Evolutionary conservation across 1,284 basidiomycete species (phyloP).

Genomic region (Cutaneotrichosporon daszewskae): DNA sequence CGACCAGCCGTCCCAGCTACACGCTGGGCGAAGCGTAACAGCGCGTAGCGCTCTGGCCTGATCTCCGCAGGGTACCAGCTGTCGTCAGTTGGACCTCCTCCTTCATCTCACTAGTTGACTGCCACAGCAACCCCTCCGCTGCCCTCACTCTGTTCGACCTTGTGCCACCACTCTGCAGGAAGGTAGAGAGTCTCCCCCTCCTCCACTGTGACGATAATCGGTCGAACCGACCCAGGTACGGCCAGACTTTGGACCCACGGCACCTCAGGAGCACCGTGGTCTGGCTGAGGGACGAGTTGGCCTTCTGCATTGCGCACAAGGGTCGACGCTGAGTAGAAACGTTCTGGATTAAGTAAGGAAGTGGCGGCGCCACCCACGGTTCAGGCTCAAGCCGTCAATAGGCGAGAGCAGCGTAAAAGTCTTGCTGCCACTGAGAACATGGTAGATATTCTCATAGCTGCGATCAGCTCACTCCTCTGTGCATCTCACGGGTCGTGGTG

Average conservation of each 20-base stretch:
- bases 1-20: constrained; percentile 30
- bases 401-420: constrained; percentile 79
- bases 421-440: constrained; percentile 74
- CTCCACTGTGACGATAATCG: constrained; percentile 60
- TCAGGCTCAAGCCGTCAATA: constrained; percentile 72
- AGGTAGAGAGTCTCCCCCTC: constrained; percentile 80
- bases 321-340: constrained; percentile 33
- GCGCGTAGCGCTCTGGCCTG: constrained; percentile 28
- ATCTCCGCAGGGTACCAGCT: constrained; percentile 39
- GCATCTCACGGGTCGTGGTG: constrained; percentile 60
- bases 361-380: constrained; percentile 54
- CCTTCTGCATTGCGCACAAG: constrained; percentile 19
- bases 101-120: constrained; percentile 77
- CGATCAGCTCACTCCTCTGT: too few species aligned
- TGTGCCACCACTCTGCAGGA: constrained; percentile 86
- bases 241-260: constrained; percentile 63
- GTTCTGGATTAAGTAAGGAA: constrained; percentile 20
- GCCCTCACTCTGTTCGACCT: constrained; percentile 61
- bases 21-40: constrained; percentile 28
- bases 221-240: constrained; percentile 55
- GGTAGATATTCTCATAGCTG: constrained; percentile 81
- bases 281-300: constrained; percentile 16
- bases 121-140: constrained; percentile 56
- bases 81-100: constrained; percentile 1
- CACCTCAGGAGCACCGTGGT: constrained; percentile 51